These are phyloP conservation scores for Anthostomella pinea DNA, from an alignment of 2,329 filamentous ascomycete species.

Conservation along the genomic window DNA sequence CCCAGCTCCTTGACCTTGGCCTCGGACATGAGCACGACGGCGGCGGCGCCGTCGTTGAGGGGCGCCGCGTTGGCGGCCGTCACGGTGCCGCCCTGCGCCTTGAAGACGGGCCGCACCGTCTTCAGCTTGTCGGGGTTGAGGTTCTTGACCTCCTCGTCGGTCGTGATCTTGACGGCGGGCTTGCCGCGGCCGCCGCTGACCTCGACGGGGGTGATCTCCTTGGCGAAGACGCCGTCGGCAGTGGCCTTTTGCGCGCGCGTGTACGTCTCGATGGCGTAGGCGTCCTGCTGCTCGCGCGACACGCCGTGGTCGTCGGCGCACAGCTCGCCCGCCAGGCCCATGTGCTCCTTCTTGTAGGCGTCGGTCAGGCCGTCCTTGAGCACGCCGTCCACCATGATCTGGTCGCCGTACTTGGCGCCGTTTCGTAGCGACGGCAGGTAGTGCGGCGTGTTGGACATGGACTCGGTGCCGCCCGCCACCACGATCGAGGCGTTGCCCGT, in stretches of 20 bases:
- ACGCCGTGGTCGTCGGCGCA: constrained; percentile 83
- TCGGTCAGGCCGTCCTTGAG: constrained; percentile 94
- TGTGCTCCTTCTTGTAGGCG: constrained; percentile 93
- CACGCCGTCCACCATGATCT: constrained; percentile 83
- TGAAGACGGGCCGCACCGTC: constrained; percentile 80
- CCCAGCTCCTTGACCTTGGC: constrained; percentile 88
- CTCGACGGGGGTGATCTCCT: constrained; percentile 87
- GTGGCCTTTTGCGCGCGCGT: constrained; percentile 70
- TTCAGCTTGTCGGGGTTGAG: constrained; percentile 81
- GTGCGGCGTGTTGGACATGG: constrained; percentile 97
- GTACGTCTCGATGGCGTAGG: constrained; percentile 93
- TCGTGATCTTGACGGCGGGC: constrained; percentile 73
- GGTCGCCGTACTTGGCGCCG: constrained; percentile 92
- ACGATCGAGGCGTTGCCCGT: constrained; percentile 91
- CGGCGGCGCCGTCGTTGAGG: constrained; percentile 90
- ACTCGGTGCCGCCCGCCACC: constrained; percentile 92
- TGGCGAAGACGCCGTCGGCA: constrained; percentile 74
- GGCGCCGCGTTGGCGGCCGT: constrained; percentile 96
- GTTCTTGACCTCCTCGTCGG: constrained; percentile 96
- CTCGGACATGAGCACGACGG: constrained; percentile 90
- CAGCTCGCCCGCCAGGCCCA: constrained; percentile 91
- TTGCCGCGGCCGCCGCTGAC: constrained; percentile 88
- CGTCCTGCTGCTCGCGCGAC: constrained; percentile 82
- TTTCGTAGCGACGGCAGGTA: constrained; percentile 85
- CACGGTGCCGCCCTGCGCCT: constrained; percentile 78